A percentile compares a stretch with the other conserved stretches of the same genome.
Evolutionary conservation across 495 filamentous ascomycete species (phyloP).

Genomic region (Podospora anserina): DNA sequence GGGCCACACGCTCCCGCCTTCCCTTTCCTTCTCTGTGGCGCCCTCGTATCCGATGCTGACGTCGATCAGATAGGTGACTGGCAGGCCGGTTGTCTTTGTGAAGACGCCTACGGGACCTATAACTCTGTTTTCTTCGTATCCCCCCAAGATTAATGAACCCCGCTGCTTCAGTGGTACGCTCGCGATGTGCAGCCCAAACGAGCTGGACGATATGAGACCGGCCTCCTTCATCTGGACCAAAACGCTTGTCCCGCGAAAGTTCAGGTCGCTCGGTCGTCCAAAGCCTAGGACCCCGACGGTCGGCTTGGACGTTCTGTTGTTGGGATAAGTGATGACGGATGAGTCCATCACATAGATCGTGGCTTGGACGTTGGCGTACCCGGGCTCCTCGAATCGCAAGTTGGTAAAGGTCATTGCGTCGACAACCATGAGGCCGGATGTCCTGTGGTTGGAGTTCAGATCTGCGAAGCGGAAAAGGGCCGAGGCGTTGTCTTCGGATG

Average conservation of each 20-base stretch:
- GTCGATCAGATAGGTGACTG: constrained; percentile 29
- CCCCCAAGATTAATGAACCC: constrained; percentile 45
- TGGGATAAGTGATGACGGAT: background rate
- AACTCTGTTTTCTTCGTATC: constrained; percentile 41
- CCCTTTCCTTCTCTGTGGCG: constrained; percentile 21
- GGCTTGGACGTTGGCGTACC: constrained; percentile 17
- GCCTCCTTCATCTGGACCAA: constrained; percentile 16
- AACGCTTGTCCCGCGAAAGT: constrained; percentile 6
- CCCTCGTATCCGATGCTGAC: constrained; percentile 38
- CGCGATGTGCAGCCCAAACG: constrained; percentile 52
- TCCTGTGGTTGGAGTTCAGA: no score
- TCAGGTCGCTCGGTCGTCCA: no score
- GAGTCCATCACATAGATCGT: constrained; percentile 15
- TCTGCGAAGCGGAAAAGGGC: no score
- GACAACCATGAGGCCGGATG: background rate
- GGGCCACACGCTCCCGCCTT: constrained; percentile 22
- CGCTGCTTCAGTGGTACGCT: constrained; percentile 34
- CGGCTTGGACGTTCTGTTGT: no score
- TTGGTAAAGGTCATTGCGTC: constrained; percentile 17
- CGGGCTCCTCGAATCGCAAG: constrained; percentile 10
- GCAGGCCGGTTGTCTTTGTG: constrained; percentile 6
- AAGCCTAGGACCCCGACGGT: background rate
- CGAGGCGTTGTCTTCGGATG: no score
- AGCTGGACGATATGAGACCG: constrained; percentile 39
- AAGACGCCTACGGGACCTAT: constrained; percentile 22